A percentile compares a stretch with the other conserved stretches of the same genome.
Evolutionary conservation across 768 basidiomycete genomes (phyloP).

Genomic region (Trichaptum fuscoviolaceum): DNA sequence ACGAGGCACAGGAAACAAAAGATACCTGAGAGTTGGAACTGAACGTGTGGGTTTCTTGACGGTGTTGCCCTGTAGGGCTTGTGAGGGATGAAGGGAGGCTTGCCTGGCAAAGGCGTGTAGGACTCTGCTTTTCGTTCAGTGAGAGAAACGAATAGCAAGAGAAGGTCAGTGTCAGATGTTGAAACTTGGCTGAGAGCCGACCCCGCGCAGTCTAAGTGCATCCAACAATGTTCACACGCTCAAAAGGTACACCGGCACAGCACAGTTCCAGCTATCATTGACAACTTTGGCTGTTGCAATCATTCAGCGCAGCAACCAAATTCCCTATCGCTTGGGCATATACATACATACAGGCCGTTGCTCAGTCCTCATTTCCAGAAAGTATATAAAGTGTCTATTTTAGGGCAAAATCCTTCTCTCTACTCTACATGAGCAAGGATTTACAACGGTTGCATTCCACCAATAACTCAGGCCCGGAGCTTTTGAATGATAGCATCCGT

Average conservation of each 20-base stretch:
- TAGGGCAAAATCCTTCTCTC: constrained; percentile 1
- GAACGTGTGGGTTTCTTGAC: constrained; percentile 33
- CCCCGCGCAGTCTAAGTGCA: background rate
- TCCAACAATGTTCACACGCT: background rate
- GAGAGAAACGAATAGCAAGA: constrained; percentile 4
- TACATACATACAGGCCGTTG: background rate
- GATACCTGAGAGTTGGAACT: constrained; percentile 42
- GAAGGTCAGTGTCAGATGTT: background rate
- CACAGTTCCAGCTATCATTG: background rate
- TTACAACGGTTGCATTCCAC: background rate
- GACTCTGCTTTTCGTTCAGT: constrained; percentile 9
- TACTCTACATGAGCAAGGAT: constrained; percentile 2
- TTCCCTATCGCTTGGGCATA: background rate
- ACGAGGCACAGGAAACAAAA: constrained; percentile 16
- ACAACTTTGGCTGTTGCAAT: background rate
- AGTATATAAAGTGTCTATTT: background rate
- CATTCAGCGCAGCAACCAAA: constrained; percentile 1
- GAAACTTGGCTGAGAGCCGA: constrained; percentile 1
- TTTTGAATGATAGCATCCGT: constrained; percentile 82
- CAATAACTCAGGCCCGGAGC: constrained; percentile 11
- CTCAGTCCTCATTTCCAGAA: background rate
- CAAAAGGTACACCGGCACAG: background rate
- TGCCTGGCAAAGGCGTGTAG: constrained; percentile 51
- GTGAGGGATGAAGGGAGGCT: constrained; percentile 61
- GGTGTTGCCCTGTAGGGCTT: constrained; percentile 90